Conservation (phyloP, 2,329 filamentous ascomycete species). For the Talaromyces sp. region DNA sequence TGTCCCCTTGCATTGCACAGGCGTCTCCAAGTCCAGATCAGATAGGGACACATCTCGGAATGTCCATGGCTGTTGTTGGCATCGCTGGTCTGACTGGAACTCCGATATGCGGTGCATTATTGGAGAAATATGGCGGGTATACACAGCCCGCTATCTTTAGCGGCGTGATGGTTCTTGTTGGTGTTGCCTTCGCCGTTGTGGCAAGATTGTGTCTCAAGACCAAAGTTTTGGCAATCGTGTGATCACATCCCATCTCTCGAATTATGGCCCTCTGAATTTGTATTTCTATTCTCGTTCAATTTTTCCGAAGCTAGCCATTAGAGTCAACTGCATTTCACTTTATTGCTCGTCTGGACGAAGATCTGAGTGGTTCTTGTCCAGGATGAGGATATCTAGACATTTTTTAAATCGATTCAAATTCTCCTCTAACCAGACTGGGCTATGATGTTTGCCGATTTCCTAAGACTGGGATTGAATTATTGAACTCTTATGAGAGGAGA, state of each 20-base stretch:
- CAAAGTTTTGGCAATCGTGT: constrained; percentile 4
- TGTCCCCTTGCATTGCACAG: constrained; percentile 36
- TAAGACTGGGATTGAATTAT: not conserved
- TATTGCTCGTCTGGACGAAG: not conserved
- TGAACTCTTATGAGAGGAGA: not conserved
- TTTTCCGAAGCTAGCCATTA: not conserved
- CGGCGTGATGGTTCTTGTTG: constrained; percentile 21
- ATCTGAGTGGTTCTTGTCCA: not conserved
- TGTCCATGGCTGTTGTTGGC: constrained; percentile 51
- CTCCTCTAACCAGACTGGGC: not conserved
- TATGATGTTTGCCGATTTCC: not conserved
- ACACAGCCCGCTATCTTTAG: constrained; percentile 37
- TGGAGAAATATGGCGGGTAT: constrained; percentile 43
- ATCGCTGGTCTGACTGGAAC: constrained; percentile 55
- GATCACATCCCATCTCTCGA: not conserved
- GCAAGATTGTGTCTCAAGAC: constrained; percentile 29
- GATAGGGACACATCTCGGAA: constrained; percentile 56
- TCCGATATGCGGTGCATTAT: constrained; percentile 55
- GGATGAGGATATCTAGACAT: not conserved
- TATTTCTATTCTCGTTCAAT: not conserved
- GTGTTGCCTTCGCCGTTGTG: constrained; percentile 28
- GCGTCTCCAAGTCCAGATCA: constrained; percentile 46
- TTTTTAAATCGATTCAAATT: not conserved
- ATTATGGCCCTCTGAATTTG: not conserved
- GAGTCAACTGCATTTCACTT: not conserved